Base-by-base conservation (phyloP, 192 early-diverging fungal species). In the Podila epigama region DNA sequence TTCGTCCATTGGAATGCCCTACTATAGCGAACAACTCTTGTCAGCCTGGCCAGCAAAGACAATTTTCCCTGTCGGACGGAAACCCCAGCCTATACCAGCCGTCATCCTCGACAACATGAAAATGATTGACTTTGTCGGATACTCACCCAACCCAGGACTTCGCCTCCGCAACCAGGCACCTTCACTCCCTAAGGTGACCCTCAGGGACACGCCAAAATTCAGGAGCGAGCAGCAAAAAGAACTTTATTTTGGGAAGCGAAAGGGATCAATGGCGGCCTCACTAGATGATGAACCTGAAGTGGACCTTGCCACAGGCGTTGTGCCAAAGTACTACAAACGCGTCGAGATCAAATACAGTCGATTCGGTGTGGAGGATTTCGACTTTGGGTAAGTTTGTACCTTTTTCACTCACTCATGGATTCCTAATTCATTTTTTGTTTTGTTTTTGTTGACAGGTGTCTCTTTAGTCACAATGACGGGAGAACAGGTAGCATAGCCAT, bases 361-460 rank as follows among this genome's bases (percentile, higher is more conserved):
- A 61, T 99, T 99, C 73, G 97, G 97, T 15, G 91, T 99, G 9
- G 96, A 99, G 60, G 97, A 99, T 83, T 99, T 98, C 84, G 97
- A 99, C 75, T 99, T 99, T 87, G 96, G 91, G 81, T 84, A 79
- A 79, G 78, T 31, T 1, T 28, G 1, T 1, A 11, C 9, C 2
- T 20, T 15, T 9, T 1, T 52, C n/a, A n/a, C n/a, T n/a, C n/a
- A 52, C 10, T 36, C 33, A n/a, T 59, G 5, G 10, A 7, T 11
- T 36, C 18, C 27, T n/a, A 18, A 32, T 18, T 8, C 9, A 18
- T n/a, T 12, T n/a, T n/a, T n/a, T n/a, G n/a, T n/a, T n/a, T n/a
- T n/a, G n/a, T n/a, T n/a, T n/a, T n/a, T n/a, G n/a, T n/a, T n/a
- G n/a, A n/a, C n/a, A n/a, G n/a, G n/a, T n/a, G n/a, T n/a, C n/a